These are phyloP conservation scores for Fulvia fulva DNA, from an alignment of 2,329 filamentous ascomycete species.

Conservation along the genomic window DNA sequence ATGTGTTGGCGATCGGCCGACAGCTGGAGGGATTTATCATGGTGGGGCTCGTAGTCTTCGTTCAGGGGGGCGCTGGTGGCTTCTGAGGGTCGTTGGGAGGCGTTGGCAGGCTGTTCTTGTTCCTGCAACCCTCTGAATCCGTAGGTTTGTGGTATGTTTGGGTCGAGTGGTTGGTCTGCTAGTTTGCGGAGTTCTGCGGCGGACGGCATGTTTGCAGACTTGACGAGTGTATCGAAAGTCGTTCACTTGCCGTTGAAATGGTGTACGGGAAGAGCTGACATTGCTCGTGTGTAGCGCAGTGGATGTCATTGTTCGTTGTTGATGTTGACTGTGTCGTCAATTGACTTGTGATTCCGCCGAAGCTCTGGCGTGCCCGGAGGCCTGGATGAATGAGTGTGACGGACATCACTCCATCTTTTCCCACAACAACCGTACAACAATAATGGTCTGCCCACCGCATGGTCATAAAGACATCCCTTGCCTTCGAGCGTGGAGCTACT, in stretches of 20 bases:
- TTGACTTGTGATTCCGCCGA: background rate
- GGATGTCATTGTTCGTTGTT: background rate
- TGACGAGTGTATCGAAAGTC: background rate
- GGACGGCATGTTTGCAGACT: background rate
- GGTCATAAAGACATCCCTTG: too few relatives aligned
- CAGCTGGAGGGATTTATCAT: slow-evolving; percentile 34
- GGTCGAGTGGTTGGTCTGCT: background rate
- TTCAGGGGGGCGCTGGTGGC: slow-evolving; percentile 29
- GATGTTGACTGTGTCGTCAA: background rate
- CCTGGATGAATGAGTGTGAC: too few relatives aligned
- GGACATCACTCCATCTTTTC: too few relatives aligned
- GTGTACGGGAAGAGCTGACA: background rate
- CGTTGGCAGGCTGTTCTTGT: background rate
- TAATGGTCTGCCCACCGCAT: too few relatives aligned
- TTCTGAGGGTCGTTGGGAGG: slow-evolving; percentile 19
- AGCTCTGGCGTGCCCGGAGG: background rate
- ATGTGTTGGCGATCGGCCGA: slow-evolving; percentile 39
- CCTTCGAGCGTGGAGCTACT: too few relatives aligned
- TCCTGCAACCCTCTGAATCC: background rate
- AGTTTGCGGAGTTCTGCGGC: background rate
- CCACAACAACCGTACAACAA: too few relatives aligned
- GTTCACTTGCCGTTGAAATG: background rate
- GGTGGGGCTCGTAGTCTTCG: slow-evolving; percentile 43
- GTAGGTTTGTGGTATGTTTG: background rate
- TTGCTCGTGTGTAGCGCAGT: background rate